Evolutionary conservation across 2,329 filamentous ascomycete species (phyloP).

Genomic region (Didymella segeticola): DNA sequence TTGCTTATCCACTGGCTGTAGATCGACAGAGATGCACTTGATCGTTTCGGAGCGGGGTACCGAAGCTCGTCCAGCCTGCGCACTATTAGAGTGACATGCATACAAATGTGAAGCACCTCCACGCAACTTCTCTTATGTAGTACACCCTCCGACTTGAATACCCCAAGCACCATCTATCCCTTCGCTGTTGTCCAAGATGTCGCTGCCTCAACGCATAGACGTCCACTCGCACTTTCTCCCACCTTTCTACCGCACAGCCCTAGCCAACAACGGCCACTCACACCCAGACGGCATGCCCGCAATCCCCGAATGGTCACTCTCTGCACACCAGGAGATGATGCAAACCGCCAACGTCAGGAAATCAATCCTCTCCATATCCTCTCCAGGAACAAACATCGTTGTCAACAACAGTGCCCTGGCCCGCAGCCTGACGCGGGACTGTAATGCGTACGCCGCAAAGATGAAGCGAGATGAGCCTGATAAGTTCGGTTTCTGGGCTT

Average conservation of each 20-base stretch:
- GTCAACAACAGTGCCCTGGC: slow-evolving; percentile 48
- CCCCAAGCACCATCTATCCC: too few species aligned
- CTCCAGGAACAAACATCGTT: slow-evolving; percentile 59
- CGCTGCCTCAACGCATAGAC: slow-evolving; percentile 51
- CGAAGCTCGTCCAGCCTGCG: background rate
- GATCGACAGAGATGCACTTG: background rate
- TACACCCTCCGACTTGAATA: too few species aligned
- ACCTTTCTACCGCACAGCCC: slow-evolving; percentile 51
- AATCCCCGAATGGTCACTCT: slow-evolving; percentile 55
- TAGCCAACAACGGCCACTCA: slow-evolving; percentile 50
- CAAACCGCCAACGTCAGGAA: slow-evolving; percentile 56
- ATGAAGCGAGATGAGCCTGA: slow-evolving; percentile 47
- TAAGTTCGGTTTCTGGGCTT: slow-evolving; percentile 62
- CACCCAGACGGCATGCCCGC: slow-evolving; percentile 60
- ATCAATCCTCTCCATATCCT: slow-evolving; percentile 62
- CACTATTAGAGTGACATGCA: background rate
- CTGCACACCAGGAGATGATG: slow-evolving; percentile 60
- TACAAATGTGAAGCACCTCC: too few species aligned
- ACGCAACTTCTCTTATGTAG: too few species aligned
- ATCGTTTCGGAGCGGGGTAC: slow-evolving; percentile 4
- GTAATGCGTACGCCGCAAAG: slow-evolving; percentile 51
- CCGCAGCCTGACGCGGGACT: slow-evolving; percentile 49
- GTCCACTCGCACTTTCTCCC: slow-evolving; percentile 58
- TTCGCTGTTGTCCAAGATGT: slow-evolving; percentile 18
- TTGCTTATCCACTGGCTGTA: background rate